These are phyloP conservation scores for Hansenula sp. DNA, from an alignment of 1,139 yeast genomes.

Conservation along the genomic window DNA sequence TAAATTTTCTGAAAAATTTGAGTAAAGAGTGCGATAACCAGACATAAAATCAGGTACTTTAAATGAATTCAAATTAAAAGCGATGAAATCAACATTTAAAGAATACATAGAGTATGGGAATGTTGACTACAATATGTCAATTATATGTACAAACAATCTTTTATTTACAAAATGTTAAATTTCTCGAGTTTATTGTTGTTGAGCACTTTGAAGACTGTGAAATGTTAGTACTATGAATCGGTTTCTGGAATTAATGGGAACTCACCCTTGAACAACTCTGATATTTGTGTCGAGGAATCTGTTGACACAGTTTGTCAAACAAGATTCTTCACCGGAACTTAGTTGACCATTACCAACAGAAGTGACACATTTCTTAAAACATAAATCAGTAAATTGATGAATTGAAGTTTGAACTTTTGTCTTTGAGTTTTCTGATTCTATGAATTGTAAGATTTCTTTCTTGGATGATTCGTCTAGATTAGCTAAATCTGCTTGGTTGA, in stretches of 20 bases:
- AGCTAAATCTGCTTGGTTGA: slow-evolving; percentile 57
- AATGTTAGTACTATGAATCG: neutral
- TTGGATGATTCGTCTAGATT: slow-evolving; percentile 67
- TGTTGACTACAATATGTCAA: no score
- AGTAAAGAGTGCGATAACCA: no score
- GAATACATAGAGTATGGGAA: no score
- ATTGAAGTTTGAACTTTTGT: slow-evolving; percentile 85
- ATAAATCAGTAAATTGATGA: slow-evolving; percentile 82
- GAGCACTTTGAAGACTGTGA: slow-evolving; percentile 20
- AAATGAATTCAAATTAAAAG: no score
- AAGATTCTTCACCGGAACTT: slow-evolving; percentile 57
- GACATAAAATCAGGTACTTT: no score
- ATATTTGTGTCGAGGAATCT: slow-evolving; percentile 85
- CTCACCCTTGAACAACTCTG: slow-evolving; percentile 66
- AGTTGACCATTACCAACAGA: slow-evolving; percentile 50
- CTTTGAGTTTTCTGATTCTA: slow-evolving; percentile 81
- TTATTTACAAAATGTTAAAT: neutral
- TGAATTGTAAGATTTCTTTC: slow-evolving; percentile 68
- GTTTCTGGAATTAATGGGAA: slow-evolving; percentile 6
- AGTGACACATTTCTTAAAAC: slow-evolving; percentile 82
- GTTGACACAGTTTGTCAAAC: slow-evolving; percentile 78
- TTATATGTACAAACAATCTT: neutral
- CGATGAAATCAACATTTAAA: no score
- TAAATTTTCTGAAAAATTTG: no score
- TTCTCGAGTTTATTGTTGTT: neutral